Conservation (phyloP, 164 flowering plant genomes). For the Liriodendron chinense region DNA sequence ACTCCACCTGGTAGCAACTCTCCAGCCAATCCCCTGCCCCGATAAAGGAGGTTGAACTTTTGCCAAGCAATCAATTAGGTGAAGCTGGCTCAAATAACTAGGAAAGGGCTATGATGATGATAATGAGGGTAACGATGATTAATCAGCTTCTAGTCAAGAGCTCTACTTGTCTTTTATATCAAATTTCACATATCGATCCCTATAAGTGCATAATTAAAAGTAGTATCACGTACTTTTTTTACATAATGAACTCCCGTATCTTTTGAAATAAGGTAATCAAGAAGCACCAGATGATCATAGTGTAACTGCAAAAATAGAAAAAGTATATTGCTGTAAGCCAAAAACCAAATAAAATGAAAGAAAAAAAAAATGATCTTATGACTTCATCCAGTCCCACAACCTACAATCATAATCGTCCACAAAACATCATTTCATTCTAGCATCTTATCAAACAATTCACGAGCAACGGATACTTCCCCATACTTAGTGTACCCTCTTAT, state of each 20-base stretch:
- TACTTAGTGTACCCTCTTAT: slow-evolving; percentile 37
- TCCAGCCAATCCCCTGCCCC: too few species aligned
- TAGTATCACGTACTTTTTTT: slow-evolving; percentile 45
- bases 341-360: not conserved
- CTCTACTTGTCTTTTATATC: not conserved
- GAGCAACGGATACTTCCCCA: slow-evolving; percentile 38
- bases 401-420: slow-evolving; percentile 54
- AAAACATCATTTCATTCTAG: slow-evolving; percentile 43
- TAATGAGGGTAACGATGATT: too few species aligned
- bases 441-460: slow-evolving; percentile 35
- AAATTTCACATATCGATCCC: not conserved
- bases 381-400: slow-evolving; percentile 33
- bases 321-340: not conserved
- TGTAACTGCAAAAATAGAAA: slow-evolving; percentile 55
- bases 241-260: slow-evolving; percentile 69
- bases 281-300: slow-evolving; percentile 89
- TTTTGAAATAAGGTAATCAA: slow-evolving; percentile 94
- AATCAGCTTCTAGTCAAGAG: too few species aligned
- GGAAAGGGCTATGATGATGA: too few species aligned
- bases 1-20: too few species aligned
- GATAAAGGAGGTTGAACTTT: too few species aligned
- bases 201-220: not conserved
- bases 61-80: too few species aligned
- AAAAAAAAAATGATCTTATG: not conserved
- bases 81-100: too few species aligned